Base-by-base conservation (phyloP, 148 eudicot genomes). In the Rhododendron simsii region DNA sequence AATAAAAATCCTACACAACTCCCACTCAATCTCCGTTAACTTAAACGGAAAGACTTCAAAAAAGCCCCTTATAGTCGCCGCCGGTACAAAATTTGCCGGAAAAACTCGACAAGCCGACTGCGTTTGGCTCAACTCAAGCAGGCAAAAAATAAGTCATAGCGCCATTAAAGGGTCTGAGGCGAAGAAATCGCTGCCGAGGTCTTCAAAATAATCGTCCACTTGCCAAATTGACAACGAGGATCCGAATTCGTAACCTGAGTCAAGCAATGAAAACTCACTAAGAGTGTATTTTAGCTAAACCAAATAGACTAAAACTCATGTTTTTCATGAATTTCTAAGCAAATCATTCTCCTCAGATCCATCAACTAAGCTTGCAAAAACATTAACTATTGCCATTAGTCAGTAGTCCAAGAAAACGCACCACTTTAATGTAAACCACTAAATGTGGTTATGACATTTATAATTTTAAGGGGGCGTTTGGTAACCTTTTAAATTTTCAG, bases 131-230 rank as follows among this genome's bases (percentile, higher is more conserved):
- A 30, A 2, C 39, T 15, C 1, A 3, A 74, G 18, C 1, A 16
- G n/a, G n/a, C 74, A 26, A 65, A 65, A 55, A 55, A 10, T 2
- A 11, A 28, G 5, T 80, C 88, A 93, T 84, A 91, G 85, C 20
- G 92, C 89, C 78, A 91, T 78, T 57, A 92, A 86, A 85, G 92
- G 91, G 85, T 93, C 95, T 0, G 87, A 87, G 30, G 87, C 63
- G 28, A 89, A 90, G 48, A 90, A 88, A 55, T 92, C 95, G 2
- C 87, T 91, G 0, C 84, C 78, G 18, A 90, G 90, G 57, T 95
- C 98, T 85, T 91, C 91, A 69, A 93, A 94, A 76, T 87, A 93
- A 85, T 94, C 95, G 18, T 95, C 98, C 1, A 92, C 92, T 73
- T 89, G 91, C 79, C 87, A 53, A 11, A 87, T 57, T n/a, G 87